phyloP scores from a whole-genome alignment of 129 eudicot genomes.

The Heracleum sosnowskyi region DNA sequence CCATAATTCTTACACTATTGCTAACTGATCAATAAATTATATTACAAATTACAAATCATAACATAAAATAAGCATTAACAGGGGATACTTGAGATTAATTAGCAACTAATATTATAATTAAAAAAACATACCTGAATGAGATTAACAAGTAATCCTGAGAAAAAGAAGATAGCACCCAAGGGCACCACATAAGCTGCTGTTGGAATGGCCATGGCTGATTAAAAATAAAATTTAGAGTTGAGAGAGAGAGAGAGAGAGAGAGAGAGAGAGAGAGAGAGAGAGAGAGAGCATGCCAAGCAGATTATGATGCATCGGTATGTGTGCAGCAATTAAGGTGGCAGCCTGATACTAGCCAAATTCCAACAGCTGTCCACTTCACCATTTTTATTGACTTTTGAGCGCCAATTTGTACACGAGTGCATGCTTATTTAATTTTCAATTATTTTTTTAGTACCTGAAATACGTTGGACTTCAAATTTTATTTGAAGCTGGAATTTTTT shows the following conservation, averaged over 20 bases:
- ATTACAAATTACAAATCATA: too few species aligned
- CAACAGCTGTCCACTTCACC: neutral
- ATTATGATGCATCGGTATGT: neutral
- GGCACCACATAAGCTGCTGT: conserved; percentile 74
- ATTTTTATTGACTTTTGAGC: neutral
- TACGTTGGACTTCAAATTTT: too few species aligned
- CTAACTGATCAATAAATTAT: too few species aligned
- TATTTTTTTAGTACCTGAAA: too few species aligned
- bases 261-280: too few species aligned
- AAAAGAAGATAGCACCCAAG: conserved; percentile 66
- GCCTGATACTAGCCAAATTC: neutral
- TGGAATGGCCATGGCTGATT: conserved; percentile 54
- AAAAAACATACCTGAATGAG: conserved; percentile 43
- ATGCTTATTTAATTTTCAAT: neutral
- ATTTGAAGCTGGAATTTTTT: too few species aligned
- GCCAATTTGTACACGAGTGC: neutral
- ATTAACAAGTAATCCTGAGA: conserved; percentile 76
- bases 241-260: neutral
- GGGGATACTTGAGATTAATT: too few species aligned
- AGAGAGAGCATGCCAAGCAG: too few species aligned
- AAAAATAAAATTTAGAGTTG: neutral
- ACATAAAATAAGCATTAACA: too few species aligned
- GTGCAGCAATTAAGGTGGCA: conserved; percentile 5
- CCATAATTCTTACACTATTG: too few species aligned
- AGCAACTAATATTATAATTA: neutral